Conservation (phyloP, 169 alveolate genomes). For the Cryptosporidium sp. region DNA sequence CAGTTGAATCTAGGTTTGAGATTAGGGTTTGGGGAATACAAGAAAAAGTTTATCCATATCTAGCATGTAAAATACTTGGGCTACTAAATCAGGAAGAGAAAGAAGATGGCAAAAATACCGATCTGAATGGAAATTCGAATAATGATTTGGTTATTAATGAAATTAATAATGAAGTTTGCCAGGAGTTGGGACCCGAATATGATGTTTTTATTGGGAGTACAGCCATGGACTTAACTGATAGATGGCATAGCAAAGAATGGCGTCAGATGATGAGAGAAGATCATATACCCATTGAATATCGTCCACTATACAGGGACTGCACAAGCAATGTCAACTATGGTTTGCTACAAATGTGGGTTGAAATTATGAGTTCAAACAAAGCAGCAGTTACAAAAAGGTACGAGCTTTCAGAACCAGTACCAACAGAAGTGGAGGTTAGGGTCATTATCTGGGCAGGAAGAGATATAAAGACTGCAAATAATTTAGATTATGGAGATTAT, state of each 20-base stretch:
- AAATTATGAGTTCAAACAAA: slow-evolving; percentile 83
- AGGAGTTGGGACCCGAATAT: slow-evolving; percentile 79
- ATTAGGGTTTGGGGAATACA: slow-evolving; percentile 80
- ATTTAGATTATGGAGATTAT: slow-evolving; percentile 70
- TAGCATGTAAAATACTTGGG: slow-evolving; percentile 62
- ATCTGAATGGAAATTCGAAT: not conserved
- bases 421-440: slow-evolving; percentile 86
- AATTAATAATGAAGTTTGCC: slow-evolving; percentile 72
- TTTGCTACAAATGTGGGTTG: slow-evolving; percentile 86
- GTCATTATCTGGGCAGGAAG: slow-evolving; percentile 82
- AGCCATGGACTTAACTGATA: slow-evolving; percentile 88
- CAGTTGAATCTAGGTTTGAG: slow-evolving; percentile 84
- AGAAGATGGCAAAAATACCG: slow-evolving; percentile 5
- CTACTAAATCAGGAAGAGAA: not conserved
- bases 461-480: slow-evolving; percentile 72
- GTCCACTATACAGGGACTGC: slow-evolving; percentile 81
- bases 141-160: slow-evolving; percentile 56
- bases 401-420: slow-evolving; percentile 84
- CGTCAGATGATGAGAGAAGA: slow-evolving; percentile 88
- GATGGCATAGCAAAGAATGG: slow-evolving; percentile 92
- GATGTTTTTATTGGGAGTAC: slow-evolving; percentile 89
- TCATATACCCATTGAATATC: slow-evolving; percentile 88
- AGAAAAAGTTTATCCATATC: slow-evolving; percentile 71
- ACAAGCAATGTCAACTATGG: slow-evolving; percentile 78
- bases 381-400: slow-evolving; percentile 84